Evolutionary conservation across 176 grass and related monocot species (phyloP).

Genomic region (Cenchrus americanus): DNA sequence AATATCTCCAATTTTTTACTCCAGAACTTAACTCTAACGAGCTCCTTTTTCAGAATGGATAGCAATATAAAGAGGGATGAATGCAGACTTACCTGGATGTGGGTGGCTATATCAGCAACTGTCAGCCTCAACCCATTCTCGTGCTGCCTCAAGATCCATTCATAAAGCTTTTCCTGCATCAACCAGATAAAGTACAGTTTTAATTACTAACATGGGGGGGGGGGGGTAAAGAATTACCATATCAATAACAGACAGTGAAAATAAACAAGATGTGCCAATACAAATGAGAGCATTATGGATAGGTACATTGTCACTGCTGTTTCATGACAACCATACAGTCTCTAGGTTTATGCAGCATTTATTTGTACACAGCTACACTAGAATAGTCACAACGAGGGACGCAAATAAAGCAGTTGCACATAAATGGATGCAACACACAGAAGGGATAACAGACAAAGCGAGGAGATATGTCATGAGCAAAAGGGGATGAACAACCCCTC

Average conservation of each 20-base stretch:
- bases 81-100: conserved; percentile 56
- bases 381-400: too few relatives aligned
- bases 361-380: too few relatives aligned
- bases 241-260: not conserved
- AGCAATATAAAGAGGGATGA: not conserved
- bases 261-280: not conserved
- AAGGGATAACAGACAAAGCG: not conserved
- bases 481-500: too few relatives aligned
- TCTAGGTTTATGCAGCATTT: not conserved
- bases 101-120: conserved; percentile 54
- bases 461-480: too few relatives aligned
- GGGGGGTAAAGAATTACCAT: not conserved
- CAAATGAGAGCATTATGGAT: not conserved
- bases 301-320: not conserved
- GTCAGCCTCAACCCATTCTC: conserved; percentile 63
- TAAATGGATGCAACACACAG: not conserved
- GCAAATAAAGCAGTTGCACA: not conserved
- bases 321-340: not conserved
- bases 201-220: not conserved
- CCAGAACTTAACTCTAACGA: not conserved
- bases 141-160: conserved; percentile 70
- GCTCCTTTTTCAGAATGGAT: not conserved
- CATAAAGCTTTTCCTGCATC: conserved; percentile 73
- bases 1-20: not conserved
- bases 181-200: not conserved